Conservation (phyloP, 2,329 filamentous ascomycete species). For the Plenodomus lindquistii region DNA sequence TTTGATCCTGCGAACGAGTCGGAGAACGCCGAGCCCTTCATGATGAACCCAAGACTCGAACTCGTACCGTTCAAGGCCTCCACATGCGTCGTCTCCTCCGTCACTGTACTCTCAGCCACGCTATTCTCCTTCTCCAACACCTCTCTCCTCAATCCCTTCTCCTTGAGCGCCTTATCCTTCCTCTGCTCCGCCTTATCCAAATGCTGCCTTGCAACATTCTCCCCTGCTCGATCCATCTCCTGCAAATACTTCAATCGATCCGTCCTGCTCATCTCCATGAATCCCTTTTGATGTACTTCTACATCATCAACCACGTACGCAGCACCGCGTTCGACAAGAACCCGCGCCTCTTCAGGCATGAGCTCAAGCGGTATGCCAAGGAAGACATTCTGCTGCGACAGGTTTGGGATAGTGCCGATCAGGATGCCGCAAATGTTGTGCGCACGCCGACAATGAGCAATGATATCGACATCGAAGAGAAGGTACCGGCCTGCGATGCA, state of each 20-base stretch:
- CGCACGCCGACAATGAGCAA: constrained; percentile 74
- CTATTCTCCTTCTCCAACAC: constrained; percentile 9
- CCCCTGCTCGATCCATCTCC: constrained; percentile 59
- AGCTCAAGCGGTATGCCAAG: constrained; percentile 86
- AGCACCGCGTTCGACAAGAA: constrained; percentile 75
- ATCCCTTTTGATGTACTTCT: constrained; percentile 67
- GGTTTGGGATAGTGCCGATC: constrained; percentile 85
- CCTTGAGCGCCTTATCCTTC: constrained; percentile 56
- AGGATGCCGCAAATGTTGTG: constrained; percentile 86
- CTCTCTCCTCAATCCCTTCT: constrained; percentile 45
- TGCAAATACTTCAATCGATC: constrained; percentile 66
- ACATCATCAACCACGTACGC: constrained; percentile 83
- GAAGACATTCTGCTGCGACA: constrained; percentile 93
- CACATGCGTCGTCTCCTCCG: constrained; percentile 15
- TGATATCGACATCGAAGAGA: constrained; percentile 82
- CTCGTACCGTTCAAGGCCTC: constrained; percentile 12
- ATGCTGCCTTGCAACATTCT: constrained; percentile 53
- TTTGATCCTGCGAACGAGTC: constrained; percentile 3
- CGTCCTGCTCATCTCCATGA: constrained; percentile 62
- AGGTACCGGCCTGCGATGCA: constrained; percentile 80
- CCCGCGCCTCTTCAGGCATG: constrained; percentile 83
- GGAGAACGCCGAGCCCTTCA: constrained; percentile 30
- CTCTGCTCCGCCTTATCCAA: constrained; percentile 54
- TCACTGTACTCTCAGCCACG: constrained; percentile 14
- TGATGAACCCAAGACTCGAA: constrained; percentile 28